Base-by-base conservation (phyloP, 768 basidiomycete genomes). In the Kwoniella sp. region DNA sequence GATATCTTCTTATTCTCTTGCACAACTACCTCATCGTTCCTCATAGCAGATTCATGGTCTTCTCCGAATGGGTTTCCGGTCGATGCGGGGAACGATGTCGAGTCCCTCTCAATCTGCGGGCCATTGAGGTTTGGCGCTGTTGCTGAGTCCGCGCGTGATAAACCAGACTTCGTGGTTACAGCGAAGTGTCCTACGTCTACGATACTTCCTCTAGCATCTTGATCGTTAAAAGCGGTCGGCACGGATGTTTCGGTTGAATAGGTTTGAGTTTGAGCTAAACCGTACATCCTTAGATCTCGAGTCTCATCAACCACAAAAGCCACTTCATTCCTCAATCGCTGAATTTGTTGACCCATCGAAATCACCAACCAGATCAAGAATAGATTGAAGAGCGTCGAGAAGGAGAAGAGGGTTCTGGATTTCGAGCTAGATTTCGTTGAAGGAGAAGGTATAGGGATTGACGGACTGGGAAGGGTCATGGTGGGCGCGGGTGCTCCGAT, bases 301-400 rank as follows among this genome's bases (percentile, higher is more conserved):
- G 68, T 56, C 47, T 74, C 73, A 15, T 74, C 73, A 9, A 60
- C 58, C 10, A 74, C 63, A 54, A 72, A 74, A 2, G 67, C 60
- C 17, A 74, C 64, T 52, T 74, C 70, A 49, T 33, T 69, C 29
- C 67, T 44, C 19, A 74, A 36, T 27, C 73, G 36, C 58, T 74
- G 73, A 12, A 74, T 50, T 33, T 72, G 73, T 53, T 72, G 70
- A 13, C 55, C 70, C 57, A 74, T 59, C 17, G 73, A 74, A 1
- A 74, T 26, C 8, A 74, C 26, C 7, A 72, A 54, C 60, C 68
- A 74, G 2, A 74, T 59, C 27, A 71, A 47, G 60, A 74, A 68
- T 10, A 74, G 47, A 26, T 72, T 71, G 36, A 72, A 6, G 1
- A 74, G 50, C 10, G 67, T 72, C 15, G 63, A 65, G 50, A 62